phyloP scores from a whole-genome alignment of 148 eudicot species.

The Chenopodium quinoa region DNA sequence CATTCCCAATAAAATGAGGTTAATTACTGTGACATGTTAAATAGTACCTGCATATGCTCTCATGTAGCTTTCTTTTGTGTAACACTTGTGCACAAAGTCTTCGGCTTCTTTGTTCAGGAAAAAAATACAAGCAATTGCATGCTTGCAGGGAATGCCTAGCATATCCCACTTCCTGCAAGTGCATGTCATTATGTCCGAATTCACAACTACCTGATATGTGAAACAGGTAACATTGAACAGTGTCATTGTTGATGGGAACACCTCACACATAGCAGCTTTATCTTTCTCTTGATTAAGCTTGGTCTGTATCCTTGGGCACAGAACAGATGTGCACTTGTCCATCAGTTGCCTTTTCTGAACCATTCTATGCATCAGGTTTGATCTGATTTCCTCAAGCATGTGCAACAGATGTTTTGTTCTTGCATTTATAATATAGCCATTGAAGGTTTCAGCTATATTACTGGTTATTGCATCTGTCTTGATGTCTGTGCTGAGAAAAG shows the following conservation, averaged over 20 bases:
- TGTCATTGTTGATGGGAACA: neutral
- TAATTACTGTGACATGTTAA: no score
- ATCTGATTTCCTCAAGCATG: neutral
- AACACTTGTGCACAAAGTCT: neutral
- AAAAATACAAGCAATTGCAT: neutral
- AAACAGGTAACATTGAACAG: neutral
- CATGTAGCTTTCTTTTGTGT: no score
- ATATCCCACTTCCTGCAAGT: neutral
- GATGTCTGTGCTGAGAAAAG: neutral
- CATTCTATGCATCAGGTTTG: neutral
- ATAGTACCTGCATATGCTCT: no score
- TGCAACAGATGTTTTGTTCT: neutral
- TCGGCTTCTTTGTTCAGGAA: neutral
- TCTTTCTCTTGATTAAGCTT: neutral
- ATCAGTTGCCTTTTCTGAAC: no score
- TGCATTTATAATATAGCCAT: neutral
- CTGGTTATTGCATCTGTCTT: neutral
- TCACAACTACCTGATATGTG: neutral
- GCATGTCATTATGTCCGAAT: neutral
- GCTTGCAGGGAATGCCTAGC: neutral
- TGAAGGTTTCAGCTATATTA: neutral
- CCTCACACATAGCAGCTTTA: neutral
- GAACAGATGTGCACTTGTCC: neutral
- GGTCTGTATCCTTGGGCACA: neutral
- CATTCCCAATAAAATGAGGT: no score